These are phyloP conservation scores for Avena insularis DNA, from an alignment of 176 grass and related monocot genomes.

Conservation along the genomic window DNA sequence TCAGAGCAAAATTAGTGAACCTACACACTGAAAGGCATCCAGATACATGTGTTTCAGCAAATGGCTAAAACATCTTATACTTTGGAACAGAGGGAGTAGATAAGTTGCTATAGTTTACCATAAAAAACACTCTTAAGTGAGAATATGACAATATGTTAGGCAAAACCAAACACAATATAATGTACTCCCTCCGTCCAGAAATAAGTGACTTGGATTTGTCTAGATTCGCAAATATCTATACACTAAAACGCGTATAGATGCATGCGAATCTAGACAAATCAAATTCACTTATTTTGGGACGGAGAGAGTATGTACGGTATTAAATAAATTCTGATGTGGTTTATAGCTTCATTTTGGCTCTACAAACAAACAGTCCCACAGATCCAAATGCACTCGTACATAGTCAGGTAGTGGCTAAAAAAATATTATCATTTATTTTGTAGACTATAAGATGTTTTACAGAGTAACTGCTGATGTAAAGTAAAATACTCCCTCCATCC, in stretches of 20 bases:
- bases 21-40: too few species aligned
- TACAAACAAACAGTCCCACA: conserved; percentile 13
- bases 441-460: neutral
- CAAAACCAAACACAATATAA: conserved; percentile 3
- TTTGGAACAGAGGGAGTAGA: neutral
- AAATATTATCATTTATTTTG: neutral
- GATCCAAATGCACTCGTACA: conserved; percentile 8
- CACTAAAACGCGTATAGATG: too few species aligned
- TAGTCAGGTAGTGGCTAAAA: neutral
- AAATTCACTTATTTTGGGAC: too few species aligned
- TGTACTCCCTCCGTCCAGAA: neutral
- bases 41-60: too few species aligned
- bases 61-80: too few species aligned
- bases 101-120: conserved; percentile 11
- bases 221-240: too few species aligned
- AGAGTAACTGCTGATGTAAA: conserved; percentile 18
- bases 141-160: conserved; percentile 27
- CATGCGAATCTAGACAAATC: too few species aligned
- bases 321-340: conserved; percentile 8
- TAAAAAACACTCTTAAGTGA: conserved; percentile 32
- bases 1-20: too few species aligned
- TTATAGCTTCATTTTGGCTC: neutral
- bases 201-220: too few species aligned
- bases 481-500: neutral
- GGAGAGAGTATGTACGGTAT: neutral